Conservation (phyloP, 495 filamentous ascomycete genomes). For the Lophiostoma macrostomum region DNA sequence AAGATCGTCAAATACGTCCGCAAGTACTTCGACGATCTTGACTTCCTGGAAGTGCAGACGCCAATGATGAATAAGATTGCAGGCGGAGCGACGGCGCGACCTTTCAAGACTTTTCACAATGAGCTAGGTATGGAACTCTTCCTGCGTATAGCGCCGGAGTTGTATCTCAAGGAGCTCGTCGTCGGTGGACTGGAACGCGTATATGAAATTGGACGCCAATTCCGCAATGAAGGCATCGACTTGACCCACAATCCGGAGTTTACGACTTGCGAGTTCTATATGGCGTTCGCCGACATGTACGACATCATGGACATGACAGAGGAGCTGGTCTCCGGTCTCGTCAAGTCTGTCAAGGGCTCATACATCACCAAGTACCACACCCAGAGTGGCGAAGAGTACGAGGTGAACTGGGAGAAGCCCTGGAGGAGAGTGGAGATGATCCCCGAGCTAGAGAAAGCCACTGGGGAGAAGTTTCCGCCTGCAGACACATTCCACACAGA, state of each 20-base stretch:
- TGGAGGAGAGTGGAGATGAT: constrained; percentile 98
- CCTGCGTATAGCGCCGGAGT: constrained; percentile 90
- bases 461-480: constrained; percentile 89
- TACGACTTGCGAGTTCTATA: constrained; percentile 96
- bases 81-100: constrained; percentile 92
- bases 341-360: constrained; percentile 82
- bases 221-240: constrained; percentile 95
- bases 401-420: constrained; percentile 92
- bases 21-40: constrained; percentile 75
- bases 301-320: constrained; percentile 93
- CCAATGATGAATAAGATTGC: constrained; percentile 97
- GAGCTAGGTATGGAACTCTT: constrained; percentile 84
- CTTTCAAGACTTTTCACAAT: constrained; percentile 93
- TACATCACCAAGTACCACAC: constrained; percentile 81
- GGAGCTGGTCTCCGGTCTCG: constrained; percentile 87
- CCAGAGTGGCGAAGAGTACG: constrained; percentile 75
- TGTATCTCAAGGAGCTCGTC: constrained; percentile 94
- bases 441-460: constrained; percentile 81
- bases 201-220: constrained; percentile 87
- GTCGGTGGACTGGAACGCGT: constrained; percentile 90
- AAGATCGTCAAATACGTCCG: constrained; percentile 85
- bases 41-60: constrained; percentile 94
- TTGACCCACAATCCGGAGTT: constrained; percentile 98
- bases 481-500: constrained; percentile 83
- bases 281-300: constrained; percentile 88